Percentiles rank a stretch among this genome's conserved stretches.
phyloP scores from a whole-genome alignment of 2,329 filamentous ascomycete genomes.

The Metarhizium rileyi region DNA sequence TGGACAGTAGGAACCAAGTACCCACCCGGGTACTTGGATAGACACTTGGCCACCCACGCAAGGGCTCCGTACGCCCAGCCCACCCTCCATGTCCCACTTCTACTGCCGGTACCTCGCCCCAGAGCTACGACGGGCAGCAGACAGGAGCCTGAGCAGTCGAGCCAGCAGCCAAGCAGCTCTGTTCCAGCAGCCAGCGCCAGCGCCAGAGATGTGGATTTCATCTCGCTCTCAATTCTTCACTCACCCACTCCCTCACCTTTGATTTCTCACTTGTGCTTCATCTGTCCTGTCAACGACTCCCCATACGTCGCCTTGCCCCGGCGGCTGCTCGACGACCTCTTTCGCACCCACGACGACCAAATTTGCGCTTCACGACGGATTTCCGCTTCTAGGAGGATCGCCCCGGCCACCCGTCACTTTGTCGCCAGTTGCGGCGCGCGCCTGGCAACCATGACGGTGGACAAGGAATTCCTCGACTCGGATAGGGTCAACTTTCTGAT shows the following conservation, averaged over 20 bases:
- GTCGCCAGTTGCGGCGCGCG: conserved; percentile 24
- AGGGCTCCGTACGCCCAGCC: too few species aligned
- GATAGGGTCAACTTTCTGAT: conserved; percentile 61
- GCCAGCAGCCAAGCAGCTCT: too few species aligned
- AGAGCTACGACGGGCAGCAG: too few species aligned
- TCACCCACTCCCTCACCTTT: conserved; percentile 11
- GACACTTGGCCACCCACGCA: too few species aligned
- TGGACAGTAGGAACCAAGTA: background rate
- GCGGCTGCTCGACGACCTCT: background rate
- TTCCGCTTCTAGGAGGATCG: background rate
- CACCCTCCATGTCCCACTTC: conserved; percentile 1
- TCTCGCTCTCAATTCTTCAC: conserved; percentile 18
- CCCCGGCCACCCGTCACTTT: conserved; percentile 16
- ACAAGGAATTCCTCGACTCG: conserved; percentile 54
- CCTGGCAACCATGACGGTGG: conserved; percentile 34
- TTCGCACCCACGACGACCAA: conserved; percentile 5
- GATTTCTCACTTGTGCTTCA: conserved; percentile 8
- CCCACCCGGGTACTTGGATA: background rate
- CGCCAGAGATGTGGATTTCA: conserved; percentile 14
- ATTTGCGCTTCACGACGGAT: background rate
- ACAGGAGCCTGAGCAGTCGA: too few species aligned
- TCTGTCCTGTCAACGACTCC: conserved; percentile 1
- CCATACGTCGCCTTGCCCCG: conserved; percentile 1
- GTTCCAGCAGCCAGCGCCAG: background rate
- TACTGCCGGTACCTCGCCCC: conserved; percentile 9